Evolutionary conservation across 768 basidiomycete genomes (phyloP).

Genomic region (Lyophyllum shimeji): DNA sequence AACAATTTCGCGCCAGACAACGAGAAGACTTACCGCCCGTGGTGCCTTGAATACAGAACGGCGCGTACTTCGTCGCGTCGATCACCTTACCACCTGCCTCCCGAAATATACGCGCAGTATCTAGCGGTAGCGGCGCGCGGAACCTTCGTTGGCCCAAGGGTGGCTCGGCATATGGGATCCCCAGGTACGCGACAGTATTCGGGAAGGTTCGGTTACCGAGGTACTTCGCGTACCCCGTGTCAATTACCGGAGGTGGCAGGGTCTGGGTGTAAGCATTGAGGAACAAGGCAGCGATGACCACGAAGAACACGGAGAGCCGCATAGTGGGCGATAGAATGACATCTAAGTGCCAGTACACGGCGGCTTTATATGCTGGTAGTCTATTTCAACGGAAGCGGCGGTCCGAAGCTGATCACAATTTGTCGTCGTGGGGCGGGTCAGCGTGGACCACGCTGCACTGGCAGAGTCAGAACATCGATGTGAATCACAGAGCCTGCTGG

Average conservation of each 20-base stretch:
- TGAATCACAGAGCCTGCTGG: background rate
- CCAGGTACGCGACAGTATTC: slow-evolving; percentile 57
- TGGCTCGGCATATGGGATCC: slow-evolving; percentile 60
- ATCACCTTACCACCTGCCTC: slow-evolving; percentile 38
- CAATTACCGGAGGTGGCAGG: slow-evolving; percentile 32
- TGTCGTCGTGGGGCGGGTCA: no score
- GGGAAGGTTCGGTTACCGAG: slow-evolving; percentile 51
- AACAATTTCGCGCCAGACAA: no score
- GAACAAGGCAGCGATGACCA: slow-evolving; percentile 9
- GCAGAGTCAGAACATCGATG: no score
- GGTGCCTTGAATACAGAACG: slow-evolving; percentile 61
- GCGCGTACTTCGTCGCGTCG: slow-evolving; percentile 53
- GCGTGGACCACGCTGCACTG: background rate
- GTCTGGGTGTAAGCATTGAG: slow-evolving; percentile 7
- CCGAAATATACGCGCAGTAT: slow-evolving; percentile 41
- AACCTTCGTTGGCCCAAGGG: slow-evolving; percentile 53
- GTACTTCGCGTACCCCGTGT: slow-evolving; percentile 61
- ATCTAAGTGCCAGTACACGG: background rate
- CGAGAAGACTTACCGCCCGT: slow-evolving; percentile 37
- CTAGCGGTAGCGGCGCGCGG: slow-evolving; percentile 50
- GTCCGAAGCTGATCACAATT: no score
- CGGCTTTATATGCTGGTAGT: background rate
- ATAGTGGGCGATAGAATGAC: slow-evolving; percentile 8
- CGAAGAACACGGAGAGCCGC: slow-evolving; percentile 12
- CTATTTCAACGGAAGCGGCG: no score